Conservation (phyloP, 805 yeast species). For the Brettanomyces anomalus region DNA sequence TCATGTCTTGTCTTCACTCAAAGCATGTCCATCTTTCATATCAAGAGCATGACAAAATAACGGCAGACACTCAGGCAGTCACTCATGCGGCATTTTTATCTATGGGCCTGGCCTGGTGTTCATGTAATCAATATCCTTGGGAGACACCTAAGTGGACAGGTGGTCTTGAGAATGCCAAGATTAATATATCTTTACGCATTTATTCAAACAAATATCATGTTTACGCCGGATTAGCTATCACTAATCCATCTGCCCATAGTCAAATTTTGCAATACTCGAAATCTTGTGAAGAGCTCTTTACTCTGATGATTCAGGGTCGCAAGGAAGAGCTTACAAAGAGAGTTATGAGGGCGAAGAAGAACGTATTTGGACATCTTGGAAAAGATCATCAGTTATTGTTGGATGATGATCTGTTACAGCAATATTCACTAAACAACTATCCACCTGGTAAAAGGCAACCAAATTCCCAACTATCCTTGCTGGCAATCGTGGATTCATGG, state of each 20-base stretch:
- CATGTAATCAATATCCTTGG: constrained; percentile 85
- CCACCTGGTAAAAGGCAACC: constrained; percentile 65
- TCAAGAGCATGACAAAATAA: constrained; percentile 85
- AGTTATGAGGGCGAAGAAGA: constrained; percentile 55
- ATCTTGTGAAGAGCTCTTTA: constrained; percentile 73
- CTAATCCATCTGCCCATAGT: constrained; percentile 88
- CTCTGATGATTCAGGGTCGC: constrained; percentile 69
- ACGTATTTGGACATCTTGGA: constrained; percentile 63
- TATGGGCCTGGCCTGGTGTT: constrained; percentile 96
- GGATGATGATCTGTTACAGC: constrained; percentile 71
- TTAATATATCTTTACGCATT: constrained; percentile 84
- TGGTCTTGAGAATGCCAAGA: constrained; percentile 92
- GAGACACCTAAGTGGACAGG: constrained; percentile 78
- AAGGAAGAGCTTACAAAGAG: constrained; percentile 50
- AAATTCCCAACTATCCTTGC: constrained; percentile 80
- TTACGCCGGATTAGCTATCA: constrained; percentile 93
- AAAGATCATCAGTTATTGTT: constrained; percentile 51
- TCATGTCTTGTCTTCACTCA: constrained; percentile 69
- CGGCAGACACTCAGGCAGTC: constrained; percentile 98
- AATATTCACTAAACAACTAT: constrained; percentile 64
- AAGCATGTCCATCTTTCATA: constrained; percentile 71
- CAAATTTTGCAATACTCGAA: constrained; percentile 86
- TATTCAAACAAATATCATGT: constrained; percentile 96
- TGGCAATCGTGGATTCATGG: constrained; percentile 96
- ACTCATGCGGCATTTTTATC: constrained; percentile 96